Base-by-base conservation (phyloP, 176 grass and related monocot genomes). In the Pharus latifolius region DNA sequence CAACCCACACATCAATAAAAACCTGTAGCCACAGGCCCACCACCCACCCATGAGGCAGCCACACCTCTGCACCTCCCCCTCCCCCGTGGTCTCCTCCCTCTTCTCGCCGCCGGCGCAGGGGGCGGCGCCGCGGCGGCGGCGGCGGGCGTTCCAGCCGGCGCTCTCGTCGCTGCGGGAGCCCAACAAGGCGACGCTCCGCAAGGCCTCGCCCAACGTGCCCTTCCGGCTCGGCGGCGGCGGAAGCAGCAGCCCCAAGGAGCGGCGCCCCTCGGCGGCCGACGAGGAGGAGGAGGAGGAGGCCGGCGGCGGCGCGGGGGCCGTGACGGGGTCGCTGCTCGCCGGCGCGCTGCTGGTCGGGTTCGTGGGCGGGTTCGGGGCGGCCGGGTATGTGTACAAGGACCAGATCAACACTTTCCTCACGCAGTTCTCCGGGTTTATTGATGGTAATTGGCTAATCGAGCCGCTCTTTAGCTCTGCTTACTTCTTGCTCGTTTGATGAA, bases 321-420 rank as follows among this genome's bases (percentile, higher is more conserved):
- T 99, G 53, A 91, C 86, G 13, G 90, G 96, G 41, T 91, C 96
- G 34, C 68, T 99, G 25, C 82, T 99, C 3, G 90, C 96, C 1
- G 96, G 90, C 20, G 77, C 91, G 17, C 78, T 99, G 6, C 40
- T 99, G 44, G 72, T 91, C n/a, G 96, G 84, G 37, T 3, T 99
- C n/a, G 74, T 99, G 24, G 96, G 96, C 16, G 95, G 90, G 33
- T 91, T 99, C 64, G 90, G 96, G 32, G 88, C 87, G 1, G 90
- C 89, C 26, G 90, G 96, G 11, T 99, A 99, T 78, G 73, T 91
- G 72, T 99, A 95, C 81, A 94, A 46, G 74, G 96, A 99, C 54
- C 96, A 99, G 72, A 82, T 95, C 74, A 99, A 88, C 79, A 34
- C 82, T 48, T 99, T 99, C 63, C 87, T 99, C 67, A 91, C 84